A percentile compares a stretch with the other conserved stretches of the same genome.
These are phyloP conservation scores for Brassica cretica DNA, from an alignment of 345 rosid species.

Conservation along the genomic window DNA sequence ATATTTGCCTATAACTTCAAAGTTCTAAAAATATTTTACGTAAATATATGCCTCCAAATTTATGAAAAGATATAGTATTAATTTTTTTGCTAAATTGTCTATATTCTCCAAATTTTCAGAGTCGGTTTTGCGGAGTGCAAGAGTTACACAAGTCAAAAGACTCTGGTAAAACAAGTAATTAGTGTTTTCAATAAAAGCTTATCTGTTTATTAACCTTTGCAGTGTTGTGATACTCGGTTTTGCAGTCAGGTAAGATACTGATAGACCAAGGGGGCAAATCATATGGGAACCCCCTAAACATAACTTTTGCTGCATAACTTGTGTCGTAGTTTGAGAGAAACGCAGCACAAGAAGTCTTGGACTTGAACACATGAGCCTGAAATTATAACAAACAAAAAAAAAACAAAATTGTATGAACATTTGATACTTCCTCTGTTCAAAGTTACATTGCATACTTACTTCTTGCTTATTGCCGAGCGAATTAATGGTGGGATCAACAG, in stretches of 20 bases:
- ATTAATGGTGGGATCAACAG: constrained; percentile 49
- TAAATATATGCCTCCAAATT: too few relatives aligned
- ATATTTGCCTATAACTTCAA: neutral
- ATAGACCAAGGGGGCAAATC: constrained; percentile 89
- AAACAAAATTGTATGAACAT: neutral
- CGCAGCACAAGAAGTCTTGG: constrained; percentile 66
- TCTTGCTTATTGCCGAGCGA: constrained; percentile 66
- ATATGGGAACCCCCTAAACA: constrained; percentile 56
- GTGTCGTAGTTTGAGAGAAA: constrained; percentile 71
- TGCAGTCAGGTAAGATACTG: constrained; percentile 89
- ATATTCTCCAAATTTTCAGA: neutral
- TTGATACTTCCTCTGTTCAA: constrained; percentile 4
- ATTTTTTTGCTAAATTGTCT: neutral
- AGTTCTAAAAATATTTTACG: too few relatives aligned
- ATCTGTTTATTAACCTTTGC: constrained; percentile 52
- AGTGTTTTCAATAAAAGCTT: neutral
- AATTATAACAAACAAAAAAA: neutral
- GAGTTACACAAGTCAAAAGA: neutral
- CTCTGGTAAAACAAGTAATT: neutral
- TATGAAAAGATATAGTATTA: too few relatives aligned
- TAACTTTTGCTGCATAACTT: constrained; percentile 48
- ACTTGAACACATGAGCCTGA: constrained; percentile 73
- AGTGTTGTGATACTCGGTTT: constrained; percentile 65
- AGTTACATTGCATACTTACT: constrained; percentile 42
- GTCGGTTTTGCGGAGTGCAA: too few relatives aligned